A percentile compares a stretch with the other conserved stretches of the same genome.
phyloP scores from a whole-genome alignment of 169 alveolate species.

The Fabrea salina region DNA sequence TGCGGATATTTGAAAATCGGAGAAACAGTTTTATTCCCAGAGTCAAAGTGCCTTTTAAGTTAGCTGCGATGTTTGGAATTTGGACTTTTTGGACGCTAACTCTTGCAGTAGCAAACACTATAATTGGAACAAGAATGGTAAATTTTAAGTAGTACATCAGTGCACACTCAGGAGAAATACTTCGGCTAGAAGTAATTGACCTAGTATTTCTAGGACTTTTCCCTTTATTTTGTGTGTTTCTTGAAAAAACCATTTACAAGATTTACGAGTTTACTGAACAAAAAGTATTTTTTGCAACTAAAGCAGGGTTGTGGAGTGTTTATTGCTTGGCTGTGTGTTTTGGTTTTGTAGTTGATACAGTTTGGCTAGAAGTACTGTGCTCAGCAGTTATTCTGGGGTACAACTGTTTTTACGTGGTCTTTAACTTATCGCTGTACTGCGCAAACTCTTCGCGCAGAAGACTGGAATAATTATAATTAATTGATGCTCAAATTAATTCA shows the following conservation, averaged over 20 bases:
- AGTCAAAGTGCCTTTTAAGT: conserved; percentile 8
- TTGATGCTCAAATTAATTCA: no score
- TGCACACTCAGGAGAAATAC: neutral
- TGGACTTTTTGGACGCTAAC: neutral
- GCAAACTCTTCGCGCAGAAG: neutral
- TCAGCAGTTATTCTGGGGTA: neutral
- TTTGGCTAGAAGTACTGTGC: neutral
- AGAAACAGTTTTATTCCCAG: neutral
- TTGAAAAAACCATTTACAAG: neutral
- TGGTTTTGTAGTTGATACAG: neutral
- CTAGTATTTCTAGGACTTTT: neutral
- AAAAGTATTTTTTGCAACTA: neutral
- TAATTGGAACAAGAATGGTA: neutral
- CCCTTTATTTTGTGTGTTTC: neutral
- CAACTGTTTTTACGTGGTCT: neutral
- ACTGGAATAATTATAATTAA: neutral
- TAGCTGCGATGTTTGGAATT: neutral
- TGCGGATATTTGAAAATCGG: neutral
- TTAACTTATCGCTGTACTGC: neutral
- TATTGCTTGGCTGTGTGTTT: neutral
- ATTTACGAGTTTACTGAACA: neutral
- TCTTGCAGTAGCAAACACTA: neutral
- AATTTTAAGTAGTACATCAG: neutral
- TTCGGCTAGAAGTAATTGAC: neutral
- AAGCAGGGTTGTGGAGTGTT: no score